Evolutionary conservation across 768 basidiomycete species (phyloP).

Genomic region (Leucosporidium yakuticum): DNA sequence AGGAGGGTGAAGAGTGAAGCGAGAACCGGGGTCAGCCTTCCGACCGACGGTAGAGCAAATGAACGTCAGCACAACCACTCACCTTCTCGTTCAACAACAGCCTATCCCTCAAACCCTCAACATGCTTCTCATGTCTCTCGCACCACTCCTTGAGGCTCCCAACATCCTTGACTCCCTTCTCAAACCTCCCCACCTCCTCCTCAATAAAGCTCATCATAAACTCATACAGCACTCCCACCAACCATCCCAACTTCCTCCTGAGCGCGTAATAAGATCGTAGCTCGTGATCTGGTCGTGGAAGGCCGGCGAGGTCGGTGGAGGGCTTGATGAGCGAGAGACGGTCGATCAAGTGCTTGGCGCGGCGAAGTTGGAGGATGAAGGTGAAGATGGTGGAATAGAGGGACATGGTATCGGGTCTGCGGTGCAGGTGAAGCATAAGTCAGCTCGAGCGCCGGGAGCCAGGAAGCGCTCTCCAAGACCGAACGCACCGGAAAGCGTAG

Average conservation of each 20-base stretch:
- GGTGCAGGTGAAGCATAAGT: background rate
- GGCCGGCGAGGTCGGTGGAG: background rate
- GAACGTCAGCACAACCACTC: background rate
- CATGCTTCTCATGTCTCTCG: background rate
- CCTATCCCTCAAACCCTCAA: background rate
- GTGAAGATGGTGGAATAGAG: background rate
- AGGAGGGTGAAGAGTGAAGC: no score
- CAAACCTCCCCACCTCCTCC: background rate
- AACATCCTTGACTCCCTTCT: background rate
- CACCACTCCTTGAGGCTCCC: background rate
- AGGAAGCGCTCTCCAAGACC: background rate
- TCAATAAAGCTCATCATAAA: background rate
- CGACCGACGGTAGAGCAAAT: no score
- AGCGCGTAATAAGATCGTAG: background rate
- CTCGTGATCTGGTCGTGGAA: background rate
- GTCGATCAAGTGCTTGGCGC: constrained; percentile 5
- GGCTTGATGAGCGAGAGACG: constrained; percentile 2
- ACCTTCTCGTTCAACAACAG: background rate
- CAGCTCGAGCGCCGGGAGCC: no score
- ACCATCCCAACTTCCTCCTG: background rate
- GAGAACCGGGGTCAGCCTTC: no score
- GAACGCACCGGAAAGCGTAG: background rate
- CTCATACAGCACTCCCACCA: background rate
- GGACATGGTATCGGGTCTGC: background rate
- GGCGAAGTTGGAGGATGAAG: constrained; percentile 7